Base-by-base conservation (phyloP, 257 asterid genomes). In the Penstemon newberryi region DNA sequence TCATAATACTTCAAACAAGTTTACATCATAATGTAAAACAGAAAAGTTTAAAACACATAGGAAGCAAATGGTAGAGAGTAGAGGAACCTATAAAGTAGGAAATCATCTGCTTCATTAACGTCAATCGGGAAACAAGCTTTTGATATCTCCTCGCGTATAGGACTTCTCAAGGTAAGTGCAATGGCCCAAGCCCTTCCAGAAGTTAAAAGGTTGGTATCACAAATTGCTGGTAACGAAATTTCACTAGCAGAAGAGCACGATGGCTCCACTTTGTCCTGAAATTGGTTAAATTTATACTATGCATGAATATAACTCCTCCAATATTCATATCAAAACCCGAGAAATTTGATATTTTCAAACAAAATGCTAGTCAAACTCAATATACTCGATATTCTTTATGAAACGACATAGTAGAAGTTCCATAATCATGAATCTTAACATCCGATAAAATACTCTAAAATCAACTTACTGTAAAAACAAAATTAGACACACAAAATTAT, bases 161-260 rank as follows among this genome's bases (percentile, higher is more conserved):
- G 57, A 76, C 88, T 74, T 77, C 89, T 83, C 77, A 83, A 74
- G 10, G 96, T 77, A 60, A 94, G 96, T 43, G 99, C 91, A 77
- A 94, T 70, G 40, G 95, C 90, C 99, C 99, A 91, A 43, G 96
- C 99, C 79, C 84, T 81, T 76, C 97, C 96, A 56, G 78, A 53
- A 55, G 83, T 90, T 78, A 94, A 75, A 80, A 94, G 91, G 74
- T 71, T 54, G 60, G 78, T 65, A 38, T 72, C 78, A 6, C 71
- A 72, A 60, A 38, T 63, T 67, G 79, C 75, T 37, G 78, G 49
- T 39, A 82, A 67, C 53, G 82, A 78, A 79, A 42, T 75, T 73
- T 70, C 83, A 42, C 70, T 71, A 63, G 67, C 78, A 70, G 86
- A 80, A 71, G 86, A 80, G 73, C 82, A 73, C 2, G 87, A 65